Percentiles rank a stretch among this genome's conserved stretches.
Conservation (phyloP, 306 rosid genomes). For the Lupinus albus region DNA sequence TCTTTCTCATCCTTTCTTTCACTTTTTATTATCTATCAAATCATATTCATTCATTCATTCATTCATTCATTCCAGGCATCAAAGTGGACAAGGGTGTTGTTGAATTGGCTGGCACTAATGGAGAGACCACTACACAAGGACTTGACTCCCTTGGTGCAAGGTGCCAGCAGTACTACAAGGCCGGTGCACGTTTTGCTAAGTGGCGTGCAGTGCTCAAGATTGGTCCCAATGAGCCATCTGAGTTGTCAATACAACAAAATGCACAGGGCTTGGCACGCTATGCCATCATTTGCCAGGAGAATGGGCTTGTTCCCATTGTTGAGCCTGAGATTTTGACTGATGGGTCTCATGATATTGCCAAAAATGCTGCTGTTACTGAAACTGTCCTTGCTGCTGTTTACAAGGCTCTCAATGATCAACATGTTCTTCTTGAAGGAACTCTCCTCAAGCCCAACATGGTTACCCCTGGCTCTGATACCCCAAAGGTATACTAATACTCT, state of each 20-base stretch:
- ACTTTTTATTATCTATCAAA: too few species aligned
- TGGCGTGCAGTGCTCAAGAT: constrained; percentile 92
- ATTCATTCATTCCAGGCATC: constrained; percentile 78
- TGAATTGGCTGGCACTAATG: constrained; percentile 81
- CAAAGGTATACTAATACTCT: constrained; percentile 62
- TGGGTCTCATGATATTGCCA: constrained; percentile 70
- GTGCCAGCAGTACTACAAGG: constrained; percentile 83
- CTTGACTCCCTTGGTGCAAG: constrained; percentile 77
- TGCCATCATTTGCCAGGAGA: constrained; percentile 92
- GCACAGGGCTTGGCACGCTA: constrained; percentile 96
- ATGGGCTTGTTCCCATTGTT: constrained; percentile 87
- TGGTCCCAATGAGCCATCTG: constrained; percentile 74
- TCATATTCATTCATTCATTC: too few species aligned
- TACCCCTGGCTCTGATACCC: constrained; percentile 82
- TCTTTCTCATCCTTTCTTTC: too few species aligned
- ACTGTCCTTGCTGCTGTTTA: constrained; percentile 76
- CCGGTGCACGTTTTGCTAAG: constrained; percentile 87
- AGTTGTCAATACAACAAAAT: constrained; percentile 75
- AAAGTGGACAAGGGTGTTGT: constrained; percentile 97
- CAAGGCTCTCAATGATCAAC: constrained; percentile 88
- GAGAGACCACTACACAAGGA: constrained; percentile 91
- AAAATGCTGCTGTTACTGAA: constrained; percentile 85
- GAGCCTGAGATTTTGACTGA: constrained; percentile 92
- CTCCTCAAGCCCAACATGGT: constrained; percentile 96
- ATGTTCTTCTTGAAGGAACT: constrained; percentile 91